Conservation (phyloP, 78 protist species). For the Dictyostelium capitatum region DNA sequence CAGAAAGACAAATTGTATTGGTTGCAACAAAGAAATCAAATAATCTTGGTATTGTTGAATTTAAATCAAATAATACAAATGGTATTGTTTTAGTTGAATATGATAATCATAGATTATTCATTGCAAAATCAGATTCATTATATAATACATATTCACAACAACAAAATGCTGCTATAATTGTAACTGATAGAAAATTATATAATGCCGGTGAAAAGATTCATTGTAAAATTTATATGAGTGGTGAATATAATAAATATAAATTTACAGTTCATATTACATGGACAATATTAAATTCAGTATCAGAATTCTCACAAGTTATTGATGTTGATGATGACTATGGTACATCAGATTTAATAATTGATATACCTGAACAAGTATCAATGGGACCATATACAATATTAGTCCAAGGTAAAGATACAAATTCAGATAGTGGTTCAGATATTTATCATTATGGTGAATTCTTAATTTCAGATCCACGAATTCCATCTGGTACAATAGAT, state of each 20-base stretch:
- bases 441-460: neutral
- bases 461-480: constrained; percentile 42
- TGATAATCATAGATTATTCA: neutral
- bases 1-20: neutral
- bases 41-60: neutral
- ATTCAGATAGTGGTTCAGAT: constrained; percentile 33
- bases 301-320: constrained; percentile 3
- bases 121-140: neutral
- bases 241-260: neutral
- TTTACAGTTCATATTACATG: neutral
- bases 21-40: constrained; percentile 9
- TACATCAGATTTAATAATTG: neutral
- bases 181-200: constrained; percentile 54
- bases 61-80: neutral
- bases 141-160: neutral
- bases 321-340: constrained; percentile 31
- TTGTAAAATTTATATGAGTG: constrained; percentile 42
- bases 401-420: neutral
- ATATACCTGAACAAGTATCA: constrained; percentile 8
- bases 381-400: constrained; percentile 8
- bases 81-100: constrained; percentile 1
- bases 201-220: constrained; percentile 54
- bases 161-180: neutral
- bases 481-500: constrained; percentile 45
- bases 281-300: neutral